Conservation (phyloP, 352 stramenopile species). For the Phytophthora citricola region DNA sequence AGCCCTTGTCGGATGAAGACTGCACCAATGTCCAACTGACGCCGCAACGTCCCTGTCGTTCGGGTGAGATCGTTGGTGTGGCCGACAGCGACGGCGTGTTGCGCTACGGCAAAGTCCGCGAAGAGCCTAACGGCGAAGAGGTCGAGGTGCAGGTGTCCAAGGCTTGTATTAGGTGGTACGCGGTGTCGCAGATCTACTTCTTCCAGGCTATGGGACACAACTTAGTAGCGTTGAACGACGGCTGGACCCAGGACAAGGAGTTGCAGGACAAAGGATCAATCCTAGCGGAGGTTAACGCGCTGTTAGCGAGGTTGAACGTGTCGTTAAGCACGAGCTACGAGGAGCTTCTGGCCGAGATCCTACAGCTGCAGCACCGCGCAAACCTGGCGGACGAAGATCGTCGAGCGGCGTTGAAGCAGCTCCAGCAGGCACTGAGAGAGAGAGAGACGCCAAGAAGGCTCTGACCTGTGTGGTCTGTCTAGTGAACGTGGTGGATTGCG, state of each 20-base stretch:
- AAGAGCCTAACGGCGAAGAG: conserved; percentile 30
- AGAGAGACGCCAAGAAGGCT: conserved; percentile 59
- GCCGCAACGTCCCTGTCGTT: conserved; percentile 46
- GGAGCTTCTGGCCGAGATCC: conserved; percentile 52
- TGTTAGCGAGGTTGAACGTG: conserved; percentile 55
- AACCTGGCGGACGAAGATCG: conserved; percentile 51
- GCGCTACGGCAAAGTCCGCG: conserved; percentile 48
- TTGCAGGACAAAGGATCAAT: conserved; percentile 17
- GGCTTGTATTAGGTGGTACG: conserved; percentile 45
- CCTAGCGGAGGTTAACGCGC: conserved; percentile 53
- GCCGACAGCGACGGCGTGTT: conserved; percentile 31
- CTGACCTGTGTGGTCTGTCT: conserved; percentile 68
- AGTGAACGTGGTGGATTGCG: conserved; percentile 54
- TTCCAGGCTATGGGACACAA: conserved; percentile 32
- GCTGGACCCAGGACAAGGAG: conserved; percentile 2
- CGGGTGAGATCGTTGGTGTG: conserved; percentile 62
- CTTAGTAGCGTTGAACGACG: not conserved
- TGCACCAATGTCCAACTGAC: conserved; percentile 32
- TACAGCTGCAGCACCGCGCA: conserved; percentile 47
- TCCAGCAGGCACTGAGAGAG: conserved; percentile 47
- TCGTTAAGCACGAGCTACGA: conserved; percentile 56
- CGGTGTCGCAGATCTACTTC: conserved; percentile 55
- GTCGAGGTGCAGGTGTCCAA: conserved; percentile 57
- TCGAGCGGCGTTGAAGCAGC: conserved; percentile 35
- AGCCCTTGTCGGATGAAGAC: conserved; percentile 43